These are phyloP conservation scores for Botrytis squamosa DNA, from an alignment of 2,329 filamentous ascomycete species.

Conservation along the genomic window DNA sequence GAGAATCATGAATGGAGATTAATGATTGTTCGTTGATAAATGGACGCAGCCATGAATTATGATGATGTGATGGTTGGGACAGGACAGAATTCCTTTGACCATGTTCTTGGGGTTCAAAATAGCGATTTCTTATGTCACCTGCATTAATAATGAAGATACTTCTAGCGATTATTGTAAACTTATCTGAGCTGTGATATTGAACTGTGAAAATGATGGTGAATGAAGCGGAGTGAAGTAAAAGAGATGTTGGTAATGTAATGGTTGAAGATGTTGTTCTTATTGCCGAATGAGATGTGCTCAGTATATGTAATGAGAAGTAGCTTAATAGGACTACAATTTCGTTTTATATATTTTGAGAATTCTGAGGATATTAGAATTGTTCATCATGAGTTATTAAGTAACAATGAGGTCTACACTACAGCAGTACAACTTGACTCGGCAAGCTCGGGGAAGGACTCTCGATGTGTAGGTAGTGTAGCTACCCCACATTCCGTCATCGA, in stretches of 20 bases:
- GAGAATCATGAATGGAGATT: not conserved
- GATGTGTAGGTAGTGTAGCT: not conserved
- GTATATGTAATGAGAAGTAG: not conserved
- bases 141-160: not conserved
- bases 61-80: slow-evolving; percentile 6
- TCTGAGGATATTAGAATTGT: not conserved
- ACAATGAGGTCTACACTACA: not conserved
- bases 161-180: not conserved
- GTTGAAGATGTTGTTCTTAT: not conserved
- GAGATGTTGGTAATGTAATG: not conserved
- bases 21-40: not conserved
- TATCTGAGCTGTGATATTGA: not conserved
- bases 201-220: not conserved
- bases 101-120: not conserved
- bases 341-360: not conserved
- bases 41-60: slow-evolving; percentile 9
- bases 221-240: not conserved
- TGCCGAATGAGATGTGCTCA: not conserved
- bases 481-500: slow-evolving; percentile 12
- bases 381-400: not conserved
- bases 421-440: not conserved
- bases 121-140: not conserved
- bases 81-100: not conserved
- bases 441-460: no score
- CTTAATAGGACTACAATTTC: not conserved